Evolutionary conservation across 768 basidiomycete genomes (phyloP).

Genomic region (Collybia nuda): DNA sequence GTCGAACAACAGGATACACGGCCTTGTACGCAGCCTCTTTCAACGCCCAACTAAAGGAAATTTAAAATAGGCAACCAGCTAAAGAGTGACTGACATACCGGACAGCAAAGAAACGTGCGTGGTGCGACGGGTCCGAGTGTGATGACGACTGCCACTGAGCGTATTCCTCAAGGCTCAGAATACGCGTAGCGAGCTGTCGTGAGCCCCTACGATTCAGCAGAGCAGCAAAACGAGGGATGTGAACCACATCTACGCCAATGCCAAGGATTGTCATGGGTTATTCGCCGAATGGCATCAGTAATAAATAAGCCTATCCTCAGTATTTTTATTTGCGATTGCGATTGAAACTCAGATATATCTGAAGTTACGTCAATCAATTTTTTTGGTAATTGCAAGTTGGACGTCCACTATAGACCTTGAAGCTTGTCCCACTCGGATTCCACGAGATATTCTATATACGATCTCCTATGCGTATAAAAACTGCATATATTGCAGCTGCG

Average conservation of each 20-base stretch:
- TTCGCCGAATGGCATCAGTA: too few species aligned
- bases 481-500: conserved; percentile 44
- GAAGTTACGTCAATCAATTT: conserved; percentile 3
- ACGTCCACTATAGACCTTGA: conserved; percentile 7
- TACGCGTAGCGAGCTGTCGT: conserved; percentile 52
- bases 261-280: conserved; percentile 68
- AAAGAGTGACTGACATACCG: conserved; percentile 46
- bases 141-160: conserved; percentile 36
- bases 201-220: conserved; percentile 50
- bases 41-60: conserved; percentile 63
- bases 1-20: conserved; percentile 56
- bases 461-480: conserved; percentile 24
- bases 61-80: neutral
- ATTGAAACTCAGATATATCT: conserved; percentile 9
- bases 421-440: too few species aligned
- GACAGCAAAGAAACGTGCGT: conserved; percentile 63
- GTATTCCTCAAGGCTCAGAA: conserved; percentile 56
- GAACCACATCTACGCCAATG: conserved; percentile 74
- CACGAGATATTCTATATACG: too few species aligned
- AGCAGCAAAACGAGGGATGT: conserved; percentile 61
- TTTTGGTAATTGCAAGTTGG: conserved; percentile 4
- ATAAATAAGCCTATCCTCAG: too few species aligned
- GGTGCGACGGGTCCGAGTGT: conserved; percentile 16
- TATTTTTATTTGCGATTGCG: neutral
- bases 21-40: conserved; percentile 92